These are phyloP conservation scores for Trichoderma aggressivum DNA, from an alignment of 2,329 filamentous ascomycete species.

Conservation along the genomic window DNA sequence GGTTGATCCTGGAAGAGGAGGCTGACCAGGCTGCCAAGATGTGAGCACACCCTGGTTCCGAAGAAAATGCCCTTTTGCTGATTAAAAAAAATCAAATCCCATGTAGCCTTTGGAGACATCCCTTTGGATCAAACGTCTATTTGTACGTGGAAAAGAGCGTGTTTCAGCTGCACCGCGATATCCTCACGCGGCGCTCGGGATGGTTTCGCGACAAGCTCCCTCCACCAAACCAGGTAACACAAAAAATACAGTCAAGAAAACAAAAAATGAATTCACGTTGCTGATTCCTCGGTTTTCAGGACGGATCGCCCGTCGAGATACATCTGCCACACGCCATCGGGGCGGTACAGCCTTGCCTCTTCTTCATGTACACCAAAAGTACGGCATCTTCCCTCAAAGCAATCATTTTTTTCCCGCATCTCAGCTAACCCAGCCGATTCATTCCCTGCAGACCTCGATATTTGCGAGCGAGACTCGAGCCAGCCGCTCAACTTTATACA, in stretches of 20 bases:
- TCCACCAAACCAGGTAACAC: conserved; percentile 28
- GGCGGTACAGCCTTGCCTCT: conserved; percentile 31
- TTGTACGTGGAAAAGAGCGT: conserved; percentile 25
- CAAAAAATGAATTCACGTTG: not conserved
- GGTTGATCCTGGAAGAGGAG: conserved; percentile 28
- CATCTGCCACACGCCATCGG: conserved; percentile 25
- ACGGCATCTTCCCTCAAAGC: conserved; percentile 21
- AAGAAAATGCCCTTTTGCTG: not conserved
- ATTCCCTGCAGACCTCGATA: conserved; percentile 26
- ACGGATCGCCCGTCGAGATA: conserved; percentile 29
- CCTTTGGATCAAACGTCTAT: conserved; percentile 34
- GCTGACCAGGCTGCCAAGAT: conserved; percentile 29
- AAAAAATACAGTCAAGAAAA: not conserved
- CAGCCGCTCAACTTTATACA: conserved; percentile 29
- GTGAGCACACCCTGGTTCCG: conserved; percentile 10
- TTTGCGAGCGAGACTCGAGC: conserved; percentile 27
- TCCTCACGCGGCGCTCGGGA: conserved; percentile 32
- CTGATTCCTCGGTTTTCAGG: conserved; percentile 23
- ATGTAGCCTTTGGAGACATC: conserved; percentile 31
- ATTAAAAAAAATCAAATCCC: not conserved
- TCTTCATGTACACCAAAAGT: conserved; percentile 37
- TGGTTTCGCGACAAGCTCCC: conserved; percentile 36
- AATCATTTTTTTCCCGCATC: too few relatives aligned
- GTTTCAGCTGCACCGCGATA: conserved; percentile 35
- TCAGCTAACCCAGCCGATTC: not conserved